Percentiles rank a stretch among this genome's conserved stretches.
Conservation (phyloP, 257 asterid species). For the Ilex asprella region DNA sequence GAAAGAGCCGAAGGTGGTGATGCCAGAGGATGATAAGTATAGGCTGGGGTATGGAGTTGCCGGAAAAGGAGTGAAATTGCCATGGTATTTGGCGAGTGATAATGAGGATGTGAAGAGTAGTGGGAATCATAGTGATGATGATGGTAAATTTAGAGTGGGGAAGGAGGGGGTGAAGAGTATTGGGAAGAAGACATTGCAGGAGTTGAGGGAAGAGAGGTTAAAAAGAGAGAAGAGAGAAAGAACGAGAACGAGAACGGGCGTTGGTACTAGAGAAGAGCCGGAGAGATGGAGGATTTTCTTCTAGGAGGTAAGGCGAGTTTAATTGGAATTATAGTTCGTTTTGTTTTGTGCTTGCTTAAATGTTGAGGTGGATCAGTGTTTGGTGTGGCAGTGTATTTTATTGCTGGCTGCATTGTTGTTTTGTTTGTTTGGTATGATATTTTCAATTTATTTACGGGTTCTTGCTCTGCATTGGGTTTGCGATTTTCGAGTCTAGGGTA, state of each 20-base stretch:
- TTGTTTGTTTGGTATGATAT: too few species aligned
- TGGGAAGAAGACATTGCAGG: slow-evolving; percentile 78
- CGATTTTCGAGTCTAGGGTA: too few species aligned
- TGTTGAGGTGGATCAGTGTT: neutral
- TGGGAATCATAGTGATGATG: slow-evolving; percentile 4
- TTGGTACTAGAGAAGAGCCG: slow-evolving; percentile 50
- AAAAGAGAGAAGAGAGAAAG: slow-evolving; percentile 71
- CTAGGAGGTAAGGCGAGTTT: slow-evolving; percentile 50
- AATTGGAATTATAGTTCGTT: neutral
- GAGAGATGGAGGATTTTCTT: slow-evolving; percentile 49
- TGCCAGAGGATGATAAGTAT: slow-evolving; percentile 83
- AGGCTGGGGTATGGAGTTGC: slow-evolving; percentile 82
- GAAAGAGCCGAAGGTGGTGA: slow-evolving; percentile 56
- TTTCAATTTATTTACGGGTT: too few species aligned
- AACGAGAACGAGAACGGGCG: slow-evolving; percentile 73
- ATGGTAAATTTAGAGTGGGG: slow-evolving; percentile 20
- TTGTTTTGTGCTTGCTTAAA: too few species aligned
- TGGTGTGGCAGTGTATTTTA: too few species aligned
- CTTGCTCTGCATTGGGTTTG: too few species aligned
- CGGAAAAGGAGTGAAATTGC: slow-evolving; percentile 90
- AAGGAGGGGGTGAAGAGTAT: slow-evolving; percentile 5
- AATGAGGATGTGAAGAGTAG: slow-evolving; percentile 16
- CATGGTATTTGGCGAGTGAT: slow-evolving; percentile 85
- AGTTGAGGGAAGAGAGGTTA: slow-evolving; percentile 84
- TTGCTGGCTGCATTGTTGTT: too few species aligned